phyloP scores from a whole-genome alignment of 768 basidiomycete species.

The Leccinum olivaceopallidum region DNA sequence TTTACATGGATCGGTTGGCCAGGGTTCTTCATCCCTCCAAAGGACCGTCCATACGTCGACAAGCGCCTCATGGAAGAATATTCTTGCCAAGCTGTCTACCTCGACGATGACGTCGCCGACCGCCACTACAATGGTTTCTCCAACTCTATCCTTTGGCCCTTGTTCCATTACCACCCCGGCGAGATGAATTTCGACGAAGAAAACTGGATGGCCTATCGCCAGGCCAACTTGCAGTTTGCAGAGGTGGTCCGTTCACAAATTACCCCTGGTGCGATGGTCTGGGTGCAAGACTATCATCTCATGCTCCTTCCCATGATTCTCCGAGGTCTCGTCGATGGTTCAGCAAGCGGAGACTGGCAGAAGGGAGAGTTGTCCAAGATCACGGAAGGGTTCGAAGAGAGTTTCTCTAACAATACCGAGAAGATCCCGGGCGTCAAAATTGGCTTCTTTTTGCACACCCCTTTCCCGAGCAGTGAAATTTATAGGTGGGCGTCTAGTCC shows the following conservation, averaged over 20 bases:
- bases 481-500: conserved; percentile 67
- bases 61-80: conserved; percentile 92
- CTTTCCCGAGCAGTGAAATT: conserved; percentile 97
- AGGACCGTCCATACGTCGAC: conserved; percentile 91
- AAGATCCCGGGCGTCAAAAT: conserved; percentile 79
- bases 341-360: conserved; percentile 54
- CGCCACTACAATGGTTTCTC: conserved; percentile 98
- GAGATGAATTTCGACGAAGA: conserved; percentile 99
- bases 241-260: conserved; percentile 82
- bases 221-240: conserved; percentile 94
- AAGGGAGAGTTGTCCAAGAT: conserved; percentile 65
- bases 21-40: conserved; percentile 89
- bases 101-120: conserved; percentile 98
- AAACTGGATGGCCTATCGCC: conserved; percentile 97
- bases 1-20: conserved; percentile 99
- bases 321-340: conserved; percentile 84
- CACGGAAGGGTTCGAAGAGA: conserved; percentile 66
- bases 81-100: conserved; percentile 96
- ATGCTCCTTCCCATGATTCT: conserved; percentile 98
- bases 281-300: conserved; percentile 98
- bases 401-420: conserved; percentile 36
- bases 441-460: conserved; percentile 98
- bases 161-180: conserved; percentile 99
- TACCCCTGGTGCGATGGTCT: conserved; percentile 89
- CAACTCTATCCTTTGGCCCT: conserved; percentile 98